Conservation (phyloP, 129 eudicot species). For the Centella asiatica region DNA sequence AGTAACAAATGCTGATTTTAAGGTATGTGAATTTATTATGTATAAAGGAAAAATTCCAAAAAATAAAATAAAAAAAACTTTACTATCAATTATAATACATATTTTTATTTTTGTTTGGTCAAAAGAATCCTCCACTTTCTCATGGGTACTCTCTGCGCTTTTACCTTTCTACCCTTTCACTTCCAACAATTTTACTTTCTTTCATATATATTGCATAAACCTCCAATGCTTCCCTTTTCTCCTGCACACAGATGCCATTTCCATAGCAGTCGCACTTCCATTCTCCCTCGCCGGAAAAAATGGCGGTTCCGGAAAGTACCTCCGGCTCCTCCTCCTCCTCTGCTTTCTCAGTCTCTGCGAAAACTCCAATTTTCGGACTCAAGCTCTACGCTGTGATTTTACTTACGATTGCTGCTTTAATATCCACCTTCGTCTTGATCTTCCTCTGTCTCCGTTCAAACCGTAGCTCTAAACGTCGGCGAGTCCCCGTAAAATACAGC, state of each 20-base stretch:
- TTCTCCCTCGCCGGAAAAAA: conserved; percentile 26
- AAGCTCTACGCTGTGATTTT: conserved; percentile 53
- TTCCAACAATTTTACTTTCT: background rate
- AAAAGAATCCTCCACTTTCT: background rate
- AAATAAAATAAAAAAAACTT: too few species aligned
- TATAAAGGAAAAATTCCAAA: too few species aligned
- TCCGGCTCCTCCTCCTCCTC: conserved; percentile 16
- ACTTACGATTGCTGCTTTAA: conserved; percentile 24
- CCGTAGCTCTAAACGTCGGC: conserved; percentile 30
- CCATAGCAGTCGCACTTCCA: background rate
- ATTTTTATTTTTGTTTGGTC: background rate
- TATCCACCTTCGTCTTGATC: conserved; percentile 25
- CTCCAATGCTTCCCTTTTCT: background rate
- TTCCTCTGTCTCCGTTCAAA: conserved; percentile 36
- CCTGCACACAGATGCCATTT: background rate
- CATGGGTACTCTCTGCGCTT: background rate
- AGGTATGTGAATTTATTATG: too few species aligned
- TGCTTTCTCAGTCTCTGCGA: conserved; percentile 23
- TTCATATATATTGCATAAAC: background rate
- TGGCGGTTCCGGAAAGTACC: conserved; percentile 37
- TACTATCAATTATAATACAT: background rate
- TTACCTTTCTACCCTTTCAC: background rate
- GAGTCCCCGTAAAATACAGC: conserved; percentile 37
- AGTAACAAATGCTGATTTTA: too few species aligned
- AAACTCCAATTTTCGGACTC: conserved; percentile 57